Percentiles rank a stretch among this genome's conserved stretches.
phyloP scores from a whole-genome alignment of 148 eudicot genomes.

The Chenopodium album region DNA sequence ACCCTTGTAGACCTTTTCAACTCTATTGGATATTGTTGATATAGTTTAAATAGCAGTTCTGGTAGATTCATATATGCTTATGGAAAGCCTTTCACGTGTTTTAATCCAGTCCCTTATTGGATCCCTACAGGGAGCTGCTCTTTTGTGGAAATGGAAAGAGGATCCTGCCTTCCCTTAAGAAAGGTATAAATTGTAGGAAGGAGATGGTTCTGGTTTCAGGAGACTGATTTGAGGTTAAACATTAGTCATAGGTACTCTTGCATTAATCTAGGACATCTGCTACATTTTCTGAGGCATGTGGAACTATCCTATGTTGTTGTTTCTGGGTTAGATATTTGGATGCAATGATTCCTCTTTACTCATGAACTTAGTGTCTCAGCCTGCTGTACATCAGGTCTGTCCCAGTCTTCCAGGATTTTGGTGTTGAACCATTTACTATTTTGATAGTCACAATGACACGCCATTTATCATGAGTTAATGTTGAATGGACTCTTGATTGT shows the following conservation, averaged over 20 bases:
- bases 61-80: conserved; percentile 7
- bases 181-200: conserved; percentile 13
- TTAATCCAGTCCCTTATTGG: conserved; percentile 4
- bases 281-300: background rate
- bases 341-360: background rate
- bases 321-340: background rate
- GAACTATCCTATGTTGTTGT: background rate
- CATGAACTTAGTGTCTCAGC: background rate
- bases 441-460: background rate
- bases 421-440: background rate
- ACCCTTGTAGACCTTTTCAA: background rate
- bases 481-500: background rate
- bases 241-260: background rate
- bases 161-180: conserved; percentile 3
- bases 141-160: conserved; percentile 6
- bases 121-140: conserved; percentile 17
- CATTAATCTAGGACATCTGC: background rate
- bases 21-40: background rate
- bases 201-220: conserved; percentile 3
- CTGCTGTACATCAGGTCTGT: background rate
- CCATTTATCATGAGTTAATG: background rate
- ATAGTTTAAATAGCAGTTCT: background rate
- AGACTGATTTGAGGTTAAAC: background rate
- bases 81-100: conserved; percentile 12
- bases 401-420: background rate